These are phyloP conservation scores for Scheffersomyces coipomensis DNA, from an alignment of 805 yeast genomes.

Conservation along the genomic window DNA sequence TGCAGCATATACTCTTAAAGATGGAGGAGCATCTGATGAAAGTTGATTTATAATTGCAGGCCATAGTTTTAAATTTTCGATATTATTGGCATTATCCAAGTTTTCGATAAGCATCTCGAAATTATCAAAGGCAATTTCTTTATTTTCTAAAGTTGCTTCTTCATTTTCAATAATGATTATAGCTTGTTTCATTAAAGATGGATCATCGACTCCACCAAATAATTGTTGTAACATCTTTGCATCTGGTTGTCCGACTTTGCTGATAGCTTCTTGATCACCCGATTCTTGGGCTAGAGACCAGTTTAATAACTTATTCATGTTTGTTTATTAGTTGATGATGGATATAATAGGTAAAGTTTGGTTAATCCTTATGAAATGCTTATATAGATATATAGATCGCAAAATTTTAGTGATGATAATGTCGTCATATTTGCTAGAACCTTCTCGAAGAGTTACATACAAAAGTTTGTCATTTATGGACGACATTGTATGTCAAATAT, in stretches of 20 bases:
- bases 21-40: slow-evolving; percentile 28
- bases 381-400: not conserved
- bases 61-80: slow-evolving; percentile 84
- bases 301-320: slow-evolving; percentile 87
- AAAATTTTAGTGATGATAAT: not conserved
- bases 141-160: slow-evolving; percentile 60
- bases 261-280: slow-evolving; percentile 67
- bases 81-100: slow-evolving; percentile 90
- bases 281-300: slow-evolving; percentile 87
- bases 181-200: slow-evolving; percentile 80
- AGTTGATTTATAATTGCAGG: slow-evolving; percentile 58
- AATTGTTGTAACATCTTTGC: slow-evolving; percentile 77
- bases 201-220: slow-evolving; percentile 82
- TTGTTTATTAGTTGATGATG: no score
- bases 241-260: slow-evolving; percentile 67
- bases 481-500: not conserved
- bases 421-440: not conserved
- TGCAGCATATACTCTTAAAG: slow-evolving; percentile 58
- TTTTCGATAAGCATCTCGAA: slow-evolving; percentile 93
- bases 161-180: slow-evolving; percentile 57
- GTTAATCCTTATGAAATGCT: no score
- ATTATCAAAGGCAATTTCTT: slow-evolving; percentile 79
- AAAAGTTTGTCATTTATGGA: no score
- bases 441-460: not conserved
- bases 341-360: no score